Base-by-base conservation (phyloP, 306 rosid species). In the Ochetophila trinervis region DNA sequence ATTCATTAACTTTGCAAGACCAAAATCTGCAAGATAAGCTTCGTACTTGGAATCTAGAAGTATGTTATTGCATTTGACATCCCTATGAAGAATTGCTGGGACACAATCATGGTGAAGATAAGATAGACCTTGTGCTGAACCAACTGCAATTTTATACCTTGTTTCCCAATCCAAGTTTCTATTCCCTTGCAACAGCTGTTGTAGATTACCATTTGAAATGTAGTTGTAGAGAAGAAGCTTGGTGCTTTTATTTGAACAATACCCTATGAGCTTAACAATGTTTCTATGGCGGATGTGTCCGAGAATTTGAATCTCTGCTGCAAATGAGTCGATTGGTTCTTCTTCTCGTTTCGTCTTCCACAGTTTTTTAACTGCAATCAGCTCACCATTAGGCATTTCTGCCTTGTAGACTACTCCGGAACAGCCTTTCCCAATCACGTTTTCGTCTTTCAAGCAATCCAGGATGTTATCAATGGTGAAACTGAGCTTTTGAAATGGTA, bases 71-170 rank as follows among this genome's bases (percentile, higher is more conserved):
- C 99, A 86, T 71, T 94, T 94, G 23, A 94, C 97, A 82, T 94
- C 99, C 68, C 99, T 86, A 66, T 94, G 99, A 69, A 94, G 90
- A 71, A 94, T 94, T 60, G 97, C 40, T 4, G 99, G 99, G 48
- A 84, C 91, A 52, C 99, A 94, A 69, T 94, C 91, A 80, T 94
- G 99, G 53, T 94, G 99, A 77, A 94, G 97, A 69, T 94, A 94
- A 66, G 99, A 83, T 34, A 94, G 66, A 62, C 99, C 99, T 45
- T 94, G 97, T 35, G 97, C 97, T 6, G 96, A 83, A 6, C 99
- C 99, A 6, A 94, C 88, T 12, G 99, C 99, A 53, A 94, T 94
- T 78, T 88, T 94, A 85, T 94, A 94, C 71, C 99, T 78, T 12
- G 85, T 94, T 75, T 94, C 97, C 99, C 99, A 94, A 66, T 88